Conservation (phyloP, 2,329 filamentous ascomycete genomes). For the Fusarium tjaetaba region DNA sequence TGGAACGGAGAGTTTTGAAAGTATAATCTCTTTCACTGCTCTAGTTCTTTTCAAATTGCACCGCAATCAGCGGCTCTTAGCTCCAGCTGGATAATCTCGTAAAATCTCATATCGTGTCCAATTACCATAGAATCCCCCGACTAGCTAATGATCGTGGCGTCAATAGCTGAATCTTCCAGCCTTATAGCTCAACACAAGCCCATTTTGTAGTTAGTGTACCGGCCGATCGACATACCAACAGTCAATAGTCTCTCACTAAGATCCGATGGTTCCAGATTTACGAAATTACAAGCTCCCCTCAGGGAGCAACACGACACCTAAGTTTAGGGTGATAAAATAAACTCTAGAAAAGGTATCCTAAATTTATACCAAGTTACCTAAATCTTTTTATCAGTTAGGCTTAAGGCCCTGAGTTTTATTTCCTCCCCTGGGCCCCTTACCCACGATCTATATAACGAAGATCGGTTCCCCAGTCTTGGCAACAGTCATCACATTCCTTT, state of each 20-base stretch:
- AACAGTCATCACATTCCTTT: not conserved
- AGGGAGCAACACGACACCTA: too few relatives aligned
- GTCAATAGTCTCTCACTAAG: not conserved
- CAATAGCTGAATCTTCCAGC: not conserved
- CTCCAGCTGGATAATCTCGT: not conserved
- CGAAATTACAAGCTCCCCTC: not conserved
- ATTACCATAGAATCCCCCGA: too few relatives aligned
- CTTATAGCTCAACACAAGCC: not conserved
- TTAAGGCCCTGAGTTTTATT: too few relatives aligned
- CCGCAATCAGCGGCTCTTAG: too few relatives aligned
- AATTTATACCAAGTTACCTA: too few relatives aligned
- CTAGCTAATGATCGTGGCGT: not conserved
- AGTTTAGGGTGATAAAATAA: too few relatives aligned
- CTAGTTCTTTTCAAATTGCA: too few relatives aligned
- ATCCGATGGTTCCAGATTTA: not conserved
- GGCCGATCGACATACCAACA: too few relatives aligned
- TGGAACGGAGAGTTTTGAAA: too few relatives aligned
- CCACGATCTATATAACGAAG: not conserved
- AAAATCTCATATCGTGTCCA: fast-evolving
- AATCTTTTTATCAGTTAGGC: too few relatives aligned
- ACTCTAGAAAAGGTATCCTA: too few relatives aligned
- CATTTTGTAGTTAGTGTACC: not conserved
- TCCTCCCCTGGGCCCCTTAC: not conserved
- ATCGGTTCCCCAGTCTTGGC: not conserved
- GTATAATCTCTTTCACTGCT: not conserved